Evolutionary conservation across 164 flowering plant genomes (phyloP), one percentile per base, ranked within the genome.

Genomic region (Kalanchoe fedtschenkoi): DNA sequence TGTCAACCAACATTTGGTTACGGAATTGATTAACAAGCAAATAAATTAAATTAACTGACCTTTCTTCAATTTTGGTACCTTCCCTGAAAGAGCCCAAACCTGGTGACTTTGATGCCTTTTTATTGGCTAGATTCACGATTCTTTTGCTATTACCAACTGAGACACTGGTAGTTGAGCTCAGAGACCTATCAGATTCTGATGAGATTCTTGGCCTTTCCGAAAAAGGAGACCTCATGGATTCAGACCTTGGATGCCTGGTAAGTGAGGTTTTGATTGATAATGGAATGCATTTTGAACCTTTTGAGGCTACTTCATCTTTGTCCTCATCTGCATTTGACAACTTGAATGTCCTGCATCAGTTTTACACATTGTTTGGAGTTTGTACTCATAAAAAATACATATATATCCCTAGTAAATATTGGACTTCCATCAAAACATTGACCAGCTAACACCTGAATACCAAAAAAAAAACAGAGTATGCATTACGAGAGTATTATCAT

Each of bases 51-150:
- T n/a, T 73, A 47, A 80, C 91, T 83, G 72, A 93, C 81, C 99
- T 90, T 90, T 93, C 99, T 79, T 93, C 97, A 6, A 87, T 81
- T 68, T 82, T 80, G 76, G 84, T 62, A 44, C 83, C 84, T 54
- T 80, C 85, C 70, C 77, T 77, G 67, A 71, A 78, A 22, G 88
- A 81, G 34, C 80, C 83, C n/a, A 68, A 59, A 42, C 74, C 77
- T 42, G 71, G 73, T 6, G 89, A 85, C 24, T 24, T 51, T 9
- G 70, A 75, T n/a, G 54, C 69, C 66, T 62, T 81, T 42, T 69
- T 69, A 0, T 77, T 56, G 16, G 66, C 66, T 35, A 77, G 78
- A 62, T 82, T 84, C 6, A 78, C 68, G 34, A 76, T 71, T 68
- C 91, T 80, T 71, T 66, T 82, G 72, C 95, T 81, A 66, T 79